Percentiles rank a stretch among this genome's conserved stretches.
Conservation (phyloP, 495 filamentous ascomycete genomes). For the Tuber calosporum region DNA sequence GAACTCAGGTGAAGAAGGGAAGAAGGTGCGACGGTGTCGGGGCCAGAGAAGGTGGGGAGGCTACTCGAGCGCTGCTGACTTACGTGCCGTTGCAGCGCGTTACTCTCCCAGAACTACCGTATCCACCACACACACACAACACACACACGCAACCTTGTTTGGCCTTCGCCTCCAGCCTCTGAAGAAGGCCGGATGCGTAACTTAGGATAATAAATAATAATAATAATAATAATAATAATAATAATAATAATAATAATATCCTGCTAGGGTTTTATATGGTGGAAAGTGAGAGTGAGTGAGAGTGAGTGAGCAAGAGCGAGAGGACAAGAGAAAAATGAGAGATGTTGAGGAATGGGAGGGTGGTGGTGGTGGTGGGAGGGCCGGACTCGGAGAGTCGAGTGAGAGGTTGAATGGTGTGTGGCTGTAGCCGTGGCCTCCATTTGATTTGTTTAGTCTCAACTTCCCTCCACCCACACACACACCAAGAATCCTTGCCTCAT, state of each 20-base stretch:
- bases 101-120: constrained; percentile 12
- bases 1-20: constrained; percentile 1
- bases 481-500: constrained; percentile 8
- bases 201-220: too few species aligned
- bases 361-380: too few species aligned
- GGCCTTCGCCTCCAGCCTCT: neutral
- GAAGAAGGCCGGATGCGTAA: constrained; percentile 27
- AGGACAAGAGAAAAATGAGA: neutral
- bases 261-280: constrained; percentile 18
- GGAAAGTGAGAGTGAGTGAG: neutral
- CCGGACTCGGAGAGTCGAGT: neutral
- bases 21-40: constrained; percentile 1
- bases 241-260: too few species aligned
- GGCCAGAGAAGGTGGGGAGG: constrained; percentile 8
- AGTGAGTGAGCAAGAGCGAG: neutral
- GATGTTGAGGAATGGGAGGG: neutral
- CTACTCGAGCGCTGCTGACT: constrained; percentile 34
- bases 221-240: too few species aligned
- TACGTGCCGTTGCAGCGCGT: constrained; percentile 16
- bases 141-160: neutral
- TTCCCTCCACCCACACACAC: neutral
- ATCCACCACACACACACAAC: neutral
- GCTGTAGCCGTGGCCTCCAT: constrained; percentile 37
- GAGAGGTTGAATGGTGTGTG: constrained; percentile 5
- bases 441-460: constrained; percentile 14